A percentile compares a stretch with the other conserved stretches of the same genome.
Evolutionary conservation across 169 alveolate species (phyloP).

Genomic region (Plasmodium gaboni): DNA sequence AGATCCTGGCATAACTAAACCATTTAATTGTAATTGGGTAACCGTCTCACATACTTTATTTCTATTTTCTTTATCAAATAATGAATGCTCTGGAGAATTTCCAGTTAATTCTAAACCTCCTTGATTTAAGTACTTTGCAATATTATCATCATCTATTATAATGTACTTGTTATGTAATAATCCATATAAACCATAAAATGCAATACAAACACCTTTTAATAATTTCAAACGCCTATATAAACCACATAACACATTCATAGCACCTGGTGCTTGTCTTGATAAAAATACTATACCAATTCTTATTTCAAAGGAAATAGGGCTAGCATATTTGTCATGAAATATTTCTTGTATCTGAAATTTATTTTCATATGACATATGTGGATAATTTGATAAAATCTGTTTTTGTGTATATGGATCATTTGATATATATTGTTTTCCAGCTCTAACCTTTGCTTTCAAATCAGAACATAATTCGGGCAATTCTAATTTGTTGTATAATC

Average conservation of each 20-base stretch:
- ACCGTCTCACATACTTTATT: conserved; percentile 87
- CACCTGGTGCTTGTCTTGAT: conserved; percentile 98
- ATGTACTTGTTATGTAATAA: conserved; percentile 91
- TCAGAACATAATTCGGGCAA: conserved; percentile 82
- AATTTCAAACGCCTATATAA: conserved; percentile 90
- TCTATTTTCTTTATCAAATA: conserved; percentile 80
- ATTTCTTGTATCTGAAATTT: conserved; percentile 84
- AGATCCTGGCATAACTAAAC: conserved; percentile 97
- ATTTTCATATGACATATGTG: conserved; percentile 82
- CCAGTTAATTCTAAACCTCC: conserved; percentile 97
- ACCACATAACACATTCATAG: conserved; percentile 97
- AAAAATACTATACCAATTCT: conserved; percentile 94
- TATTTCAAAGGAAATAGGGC: conserved; percentile 63
- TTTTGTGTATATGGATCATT: conserved; percentile 91
- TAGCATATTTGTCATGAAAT: conserved; percentile 76
- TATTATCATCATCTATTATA: conserved; percentile 90
- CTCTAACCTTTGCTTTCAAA: conserved; percentile 75
- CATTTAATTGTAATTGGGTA: conserved; percentile 90
- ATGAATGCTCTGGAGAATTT: conserved; percentile 84
- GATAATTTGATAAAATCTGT: conserved; percentile 91
- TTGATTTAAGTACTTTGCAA: conserved; percentile 93
- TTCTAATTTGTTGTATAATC: conserved; percentile 77
- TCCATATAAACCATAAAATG: conserved; percentile 93
- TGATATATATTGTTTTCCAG: conserved; percentile 84
- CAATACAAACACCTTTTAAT: conserved; percentile 89